Evolutionary conservation across 116 monocot genomes (phyloP).

Genomic region (Zostera marina): DNA sequence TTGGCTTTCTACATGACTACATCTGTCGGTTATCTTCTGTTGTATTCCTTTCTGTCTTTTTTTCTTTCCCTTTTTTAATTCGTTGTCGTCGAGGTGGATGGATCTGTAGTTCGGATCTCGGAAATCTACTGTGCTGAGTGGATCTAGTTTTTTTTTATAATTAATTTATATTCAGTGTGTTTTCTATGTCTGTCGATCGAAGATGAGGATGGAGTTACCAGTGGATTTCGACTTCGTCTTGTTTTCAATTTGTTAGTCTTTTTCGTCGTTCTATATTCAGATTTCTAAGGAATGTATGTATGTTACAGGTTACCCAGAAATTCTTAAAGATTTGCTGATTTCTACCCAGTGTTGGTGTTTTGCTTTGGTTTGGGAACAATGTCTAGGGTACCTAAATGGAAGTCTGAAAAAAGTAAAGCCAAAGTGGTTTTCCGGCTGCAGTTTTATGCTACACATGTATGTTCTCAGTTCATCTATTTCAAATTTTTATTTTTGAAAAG

Average conservation of each 20-base stretch:
- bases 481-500: not conserved
- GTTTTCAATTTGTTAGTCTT: too few relatives aligned
- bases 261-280: too few relatives aligned
- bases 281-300: not conserved
- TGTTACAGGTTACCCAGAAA: not conserved
- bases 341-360: conserved; percentile 1
- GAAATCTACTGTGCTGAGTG: not conserved
- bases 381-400: conserved; percentile 95
- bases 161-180: not conserved
- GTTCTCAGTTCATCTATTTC: conserved; percentile 2
- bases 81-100: too few relatives aligned
- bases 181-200: not conserved
- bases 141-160: not conserved
- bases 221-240: not conserved
- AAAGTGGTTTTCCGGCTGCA: conserved; percentile 92
- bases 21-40: too few relatives aligned
- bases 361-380: conserved; percentile 24
- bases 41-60: too few relatives aligned
- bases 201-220: not conserved
- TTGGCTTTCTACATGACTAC: too few relatives aligned
- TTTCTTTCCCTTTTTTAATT: too few relatives aligned
- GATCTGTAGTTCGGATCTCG: not conserved
- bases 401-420: conserved; percentile 80
- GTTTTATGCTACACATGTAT: conserved; percentile 89
- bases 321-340: not conserved